These are phyloP conservation scores for Parathielavia hyrcaniae DNA, from an alignment of 495 filamentous ascomycete species.

Conservation along the genomic window DNA sequence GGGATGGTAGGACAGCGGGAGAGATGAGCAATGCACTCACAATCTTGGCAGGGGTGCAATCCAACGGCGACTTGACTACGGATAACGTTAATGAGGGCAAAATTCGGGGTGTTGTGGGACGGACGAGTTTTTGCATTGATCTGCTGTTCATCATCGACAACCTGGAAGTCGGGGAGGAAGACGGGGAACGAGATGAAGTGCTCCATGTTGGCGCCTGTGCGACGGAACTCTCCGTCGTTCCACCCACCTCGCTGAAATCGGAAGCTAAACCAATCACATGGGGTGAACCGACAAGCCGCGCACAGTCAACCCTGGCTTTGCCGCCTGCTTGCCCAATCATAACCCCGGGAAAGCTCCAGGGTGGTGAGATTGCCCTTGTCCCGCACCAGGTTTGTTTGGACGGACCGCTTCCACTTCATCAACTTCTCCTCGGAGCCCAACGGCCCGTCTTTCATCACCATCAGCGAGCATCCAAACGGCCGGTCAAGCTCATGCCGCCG, in stretches of 20 bases:
- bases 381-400: not conserved
- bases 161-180: too few relatives aligned
- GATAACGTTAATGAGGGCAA: too few relatives aligned
- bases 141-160: too few relatives aligned
- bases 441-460: not conserved
- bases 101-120: not conserved
- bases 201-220: too few relatives aligned
- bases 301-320: not conserved
- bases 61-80: too few relatives aligned
- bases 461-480: not conserved
- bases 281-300: not conserved
- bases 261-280: not conserved
- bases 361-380: not conserved
- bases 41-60: slow-evolving; percentile 1
- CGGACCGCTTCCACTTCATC: too few relatives aligned
- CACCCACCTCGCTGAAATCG: too few relatives aligned
- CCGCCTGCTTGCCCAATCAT: slow-evolving; percentile 2
- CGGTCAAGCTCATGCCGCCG: not conserved
- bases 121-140: not conserved
- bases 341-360: not conserved
- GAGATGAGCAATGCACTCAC: not conserved
- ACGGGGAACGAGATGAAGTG: too few relatives aligned
- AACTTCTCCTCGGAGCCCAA: not conserved
- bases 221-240: not conserved
- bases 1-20: not conserved